phyloP scores from a whole-genome alignment of 75 land plant genomes.

The Sequoia sempervirens region DNA sequence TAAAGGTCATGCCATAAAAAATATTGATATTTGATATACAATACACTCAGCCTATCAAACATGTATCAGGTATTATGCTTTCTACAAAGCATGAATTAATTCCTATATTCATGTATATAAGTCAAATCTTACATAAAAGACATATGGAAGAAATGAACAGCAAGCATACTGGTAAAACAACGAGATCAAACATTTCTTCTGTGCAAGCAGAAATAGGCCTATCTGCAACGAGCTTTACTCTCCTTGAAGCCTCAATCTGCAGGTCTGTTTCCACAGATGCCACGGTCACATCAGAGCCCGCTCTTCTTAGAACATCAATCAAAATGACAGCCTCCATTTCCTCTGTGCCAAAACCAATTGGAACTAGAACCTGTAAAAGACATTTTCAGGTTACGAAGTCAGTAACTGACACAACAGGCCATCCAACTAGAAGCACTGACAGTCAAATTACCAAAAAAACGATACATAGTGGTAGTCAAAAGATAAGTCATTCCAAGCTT shows the following conservation, averaged over 20 bases:
- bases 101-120: neutral
- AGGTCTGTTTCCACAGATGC: conserved; percentile 71
- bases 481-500: neutral
- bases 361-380: conserved; percentile 59
- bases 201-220: conserved; percentile 44
- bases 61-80: neutral
- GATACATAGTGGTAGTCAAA: neutral
- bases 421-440: neutral
- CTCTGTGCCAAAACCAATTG: conserved; percentile 65
- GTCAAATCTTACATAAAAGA: neutral
- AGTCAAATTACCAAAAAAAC: neutral
- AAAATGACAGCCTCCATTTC: conserved; percentile 75
- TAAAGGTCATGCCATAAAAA: neutral
- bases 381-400: neutral
- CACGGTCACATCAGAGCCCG: conserved; percentile 70
- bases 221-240: conserved; percentile 71
- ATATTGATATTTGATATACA: neutral
- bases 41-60: neutral
- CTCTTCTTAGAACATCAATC: conserved; percentile 67
- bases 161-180: conserved; percentile 51
- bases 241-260: conserved; percentile 51
- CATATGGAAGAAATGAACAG: conserved; percentile 1
- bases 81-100: neutral
- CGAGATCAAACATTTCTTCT: conserved; percentile 47
- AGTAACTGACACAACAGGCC: neutral